Evolutionary conservation across 208 protist species (phyloP).

Genomic region (Polymyxa betae): DNA sequence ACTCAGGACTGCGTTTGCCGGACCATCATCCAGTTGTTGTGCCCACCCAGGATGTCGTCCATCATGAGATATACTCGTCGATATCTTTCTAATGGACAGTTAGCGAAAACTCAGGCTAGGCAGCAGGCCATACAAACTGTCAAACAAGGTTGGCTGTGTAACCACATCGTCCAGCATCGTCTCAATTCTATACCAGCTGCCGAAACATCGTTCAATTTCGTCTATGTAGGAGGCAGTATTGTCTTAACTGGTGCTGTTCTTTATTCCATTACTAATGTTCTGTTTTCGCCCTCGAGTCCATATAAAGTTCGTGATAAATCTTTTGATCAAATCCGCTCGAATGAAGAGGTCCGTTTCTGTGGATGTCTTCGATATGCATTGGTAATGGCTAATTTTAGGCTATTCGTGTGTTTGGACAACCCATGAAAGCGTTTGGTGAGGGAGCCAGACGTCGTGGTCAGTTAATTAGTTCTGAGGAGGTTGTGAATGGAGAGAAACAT

Average conservation of each 20-base stretch:
- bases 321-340: neutral
- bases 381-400: neutral
- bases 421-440: constrained; percentile 21
- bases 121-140: neutral
- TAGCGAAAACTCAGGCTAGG: neutral
- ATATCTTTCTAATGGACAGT: neutral
- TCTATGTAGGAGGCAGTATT: neutral
- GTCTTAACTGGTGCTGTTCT: constrained; percentile 30
- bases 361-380: neutral
- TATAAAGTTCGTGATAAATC: constrained; percentile 45
- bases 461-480: neutral
- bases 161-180: neutral
- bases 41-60: neutral
- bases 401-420: neutral
- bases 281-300: constrained; percentile 36
- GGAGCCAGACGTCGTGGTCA: neutral
- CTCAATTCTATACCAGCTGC: neutral
- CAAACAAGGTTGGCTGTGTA: neutral
- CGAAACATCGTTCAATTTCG: constrained; percentile 29
- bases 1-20: no score
- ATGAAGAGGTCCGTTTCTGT: constrained; percentile 1
- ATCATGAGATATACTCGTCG: neutral
- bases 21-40: no score
- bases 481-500: constrained; percentile 22
- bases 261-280: constrained; percentile 6